Evolutionary conservation across 768 basidiomycete genomes (phyloP).

Genomic region (Lentinula edodes): DNA sequence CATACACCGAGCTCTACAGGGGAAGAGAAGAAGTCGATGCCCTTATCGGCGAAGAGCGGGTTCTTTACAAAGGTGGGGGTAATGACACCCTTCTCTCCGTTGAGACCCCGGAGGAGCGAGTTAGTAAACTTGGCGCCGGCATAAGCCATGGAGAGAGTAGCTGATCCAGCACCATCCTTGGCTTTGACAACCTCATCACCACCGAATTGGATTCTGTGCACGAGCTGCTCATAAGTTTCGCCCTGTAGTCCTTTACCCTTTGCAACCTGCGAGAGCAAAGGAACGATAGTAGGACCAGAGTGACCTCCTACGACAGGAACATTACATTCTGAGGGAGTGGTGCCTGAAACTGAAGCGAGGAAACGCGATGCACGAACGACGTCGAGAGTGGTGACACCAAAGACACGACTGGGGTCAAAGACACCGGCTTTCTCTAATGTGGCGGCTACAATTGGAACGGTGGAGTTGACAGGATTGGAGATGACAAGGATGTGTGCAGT

Average conservation of each 20-base stretch:
- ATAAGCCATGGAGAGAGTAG: slow-evolving; percentile 93
- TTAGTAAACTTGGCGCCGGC: slow-evolving; percentile 90
- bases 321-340: slow-evolving; percentile 57
- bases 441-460: slow-evolving; percentile 94
- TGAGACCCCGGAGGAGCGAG: slow-evolving; percentile 77
- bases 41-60: slow-evolving; percentile 76
- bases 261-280: slow-evolving; percentile 80
- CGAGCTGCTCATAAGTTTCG: slow-evolving; percentile 70
- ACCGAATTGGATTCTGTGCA: slow-evolving; percentile 94
- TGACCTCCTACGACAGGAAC: slow-evolving; percentile 94
- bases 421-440: slow-evolving; percentile 89
- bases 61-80: slow-evolving; percentile 88
- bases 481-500: slow-evolving; percentile 94
- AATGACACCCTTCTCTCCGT: slow-evolving; percentile 83
- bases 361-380: slow-evolving; percentile 95
- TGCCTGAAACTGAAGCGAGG: slow-evolving; percentile 64
- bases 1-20: slow-evolving; percentile 90
- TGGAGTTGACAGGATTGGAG: slow-evolving; percentile 98
- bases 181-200: slow-evolving; percentile 99
- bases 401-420: slow-evolving; percentile 83
- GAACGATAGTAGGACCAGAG: slow-evolving; percentile 96
- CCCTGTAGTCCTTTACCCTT: slow-evolving; percentile 70
- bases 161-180: slow-evolving; percentile 92
- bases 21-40: slow-evolving; percentile 92
- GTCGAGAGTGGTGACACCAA: slow-evolving; percentile 98